Conservation (phyloP, 352 stramenopile genomes). For the Saprolegnia parasitica region DNA sequence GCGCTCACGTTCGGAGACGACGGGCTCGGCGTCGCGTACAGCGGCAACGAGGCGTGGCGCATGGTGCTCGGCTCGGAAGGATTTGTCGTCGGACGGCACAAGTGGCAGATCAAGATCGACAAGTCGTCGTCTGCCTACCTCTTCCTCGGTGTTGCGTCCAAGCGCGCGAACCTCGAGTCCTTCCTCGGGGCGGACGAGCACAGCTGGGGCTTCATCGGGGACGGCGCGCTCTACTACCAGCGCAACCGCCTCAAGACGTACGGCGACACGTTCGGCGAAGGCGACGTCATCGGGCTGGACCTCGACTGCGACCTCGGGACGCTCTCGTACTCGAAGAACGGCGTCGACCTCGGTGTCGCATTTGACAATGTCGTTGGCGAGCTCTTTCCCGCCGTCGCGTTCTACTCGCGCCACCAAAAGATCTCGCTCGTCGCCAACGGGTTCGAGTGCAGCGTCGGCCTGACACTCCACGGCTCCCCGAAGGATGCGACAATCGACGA, state of each 20-base stretch:
- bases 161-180: constrained; percentile 88
- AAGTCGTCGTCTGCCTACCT: constrained; percentile 95
- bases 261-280: constrained; percentile 78
- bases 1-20: constrained; percentile 65
- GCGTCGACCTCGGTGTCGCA: constrained; percentile 70
- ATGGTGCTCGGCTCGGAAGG: constrained; percentile 64
- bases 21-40: constrained; percentile 53
- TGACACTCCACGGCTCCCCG: constrained; percentile 23
- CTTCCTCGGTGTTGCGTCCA: constrained; percentile 95
- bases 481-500: constrained; percentile 46
- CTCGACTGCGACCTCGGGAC: constrained; percentile 83
- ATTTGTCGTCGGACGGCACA: constrained; percentile 72
- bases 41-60: constrained; percentile 86
- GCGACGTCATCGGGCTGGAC: constrained; percentile 77
- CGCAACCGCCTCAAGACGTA: constrained; percentile 90
- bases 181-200: constrained; percentile 97
- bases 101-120: constrained; percentile 88
- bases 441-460: constrained; percentile 25
- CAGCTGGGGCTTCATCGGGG: constrained; percentile 98
- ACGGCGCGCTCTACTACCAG: constrained; percentile 98
- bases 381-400: constrained; percentile 88
- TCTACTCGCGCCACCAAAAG: constrained; percentile 89
- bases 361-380: constrained; percentile 90
- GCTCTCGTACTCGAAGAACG: constrained; percentile 88
- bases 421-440: constrained; percentile 44